These are phyloP conservation scores for Paraglomus brasilianum DNA, from an alignment of 192 early-diverging fungal genomes.

Conservation along the genomic window DNA sequence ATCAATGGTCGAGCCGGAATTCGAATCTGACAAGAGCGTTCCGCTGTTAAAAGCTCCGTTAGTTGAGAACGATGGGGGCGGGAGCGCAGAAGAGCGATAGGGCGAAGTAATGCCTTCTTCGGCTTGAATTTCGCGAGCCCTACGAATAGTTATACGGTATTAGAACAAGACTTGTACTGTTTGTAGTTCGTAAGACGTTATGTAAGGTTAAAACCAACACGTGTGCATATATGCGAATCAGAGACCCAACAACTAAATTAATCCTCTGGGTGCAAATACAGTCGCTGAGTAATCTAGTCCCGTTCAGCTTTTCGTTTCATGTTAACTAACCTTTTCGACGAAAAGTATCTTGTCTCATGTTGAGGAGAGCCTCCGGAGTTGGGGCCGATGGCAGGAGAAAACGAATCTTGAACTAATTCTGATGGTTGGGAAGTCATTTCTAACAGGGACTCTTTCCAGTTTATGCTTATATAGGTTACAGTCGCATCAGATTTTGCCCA, in stretches of 20 bases:
- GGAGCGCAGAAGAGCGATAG: constrained; percentile 26
- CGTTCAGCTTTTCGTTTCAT: too few relatives aligned
- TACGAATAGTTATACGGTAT: background rate
- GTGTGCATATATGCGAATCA: too few relatives aligned
- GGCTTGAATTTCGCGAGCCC: constrained; percentile 36
- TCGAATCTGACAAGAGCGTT: constrained; percentile 24
- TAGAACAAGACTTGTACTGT: too few relatives aligned
- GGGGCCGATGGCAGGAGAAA: background rate
- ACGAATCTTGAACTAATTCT: constrained; percentile 29
- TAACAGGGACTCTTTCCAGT: background rate
- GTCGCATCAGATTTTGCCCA: constrained; percentile 27
- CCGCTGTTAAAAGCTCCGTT: constrained; percentile 24
- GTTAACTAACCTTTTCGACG: constrained; percentile 29
- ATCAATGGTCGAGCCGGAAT: constrained; percentile 10
- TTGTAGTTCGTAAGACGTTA: too few relatives aligned
- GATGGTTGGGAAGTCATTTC: constrained; percentile 28
- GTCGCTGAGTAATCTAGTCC: background rate
- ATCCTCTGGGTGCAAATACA: background rate
- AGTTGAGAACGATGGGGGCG: constrained; percentile 26
- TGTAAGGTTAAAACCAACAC: background rate
- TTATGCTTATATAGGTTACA: background rate
- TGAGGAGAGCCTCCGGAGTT: constrained; percentile 24
- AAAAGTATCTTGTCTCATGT: constrained; percentile 28
- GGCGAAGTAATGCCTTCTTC: constrained; percentile 35
- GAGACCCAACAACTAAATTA: background rate